Evolutionary conservation across 2,329 filamentous ascomycete genomes (phyloP).

Genomic region (Botrytis sinoallii): DNA sequence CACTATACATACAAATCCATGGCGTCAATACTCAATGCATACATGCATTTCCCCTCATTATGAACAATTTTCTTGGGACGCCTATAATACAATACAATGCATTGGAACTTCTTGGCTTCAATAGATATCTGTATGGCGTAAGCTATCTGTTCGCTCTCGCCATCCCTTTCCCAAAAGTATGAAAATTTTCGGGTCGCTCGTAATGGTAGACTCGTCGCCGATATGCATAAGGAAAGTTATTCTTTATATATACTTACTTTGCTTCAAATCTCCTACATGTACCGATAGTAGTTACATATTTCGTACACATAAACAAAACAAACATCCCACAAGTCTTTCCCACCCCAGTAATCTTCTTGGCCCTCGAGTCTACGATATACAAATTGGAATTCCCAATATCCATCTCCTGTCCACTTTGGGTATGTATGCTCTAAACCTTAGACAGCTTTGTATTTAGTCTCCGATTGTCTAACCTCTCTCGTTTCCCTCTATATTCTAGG

Average conservation of each 20-base stretch:
- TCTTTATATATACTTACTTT: fast-evolving
- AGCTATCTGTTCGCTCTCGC: not conserved
- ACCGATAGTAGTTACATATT: no score
- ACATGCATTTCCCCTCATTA: not conserved
- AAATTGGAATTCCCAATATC: not conserved
- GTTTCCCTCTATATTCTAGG: not conserved
- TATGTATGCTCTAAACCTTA: no score
- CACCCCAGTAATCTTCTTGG: not conserved
- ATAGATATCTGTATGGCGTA: not conserved
- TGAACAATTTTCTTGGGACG: not conserved
- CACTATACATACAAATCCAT: not conserved
- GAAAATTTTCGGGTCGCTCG: not conserved
- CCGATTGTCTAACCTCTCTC: not conserved
- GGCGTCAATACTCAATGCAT: not conserved
- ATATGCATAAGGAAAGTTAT: not conserved
- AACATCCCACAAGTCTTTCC: not conserved
- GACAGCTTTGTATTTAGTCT: not conserved
- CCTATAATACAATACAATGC: not conserved
- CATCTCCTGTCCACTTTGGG: not conserved
- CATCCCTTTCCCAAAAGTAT: not conserved
- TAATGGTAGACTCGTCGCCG: not conserved
- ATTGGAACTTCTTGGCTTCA: not conserved
- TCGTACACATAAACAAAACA: not conserved
- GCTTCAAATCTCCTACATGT: not conserved
- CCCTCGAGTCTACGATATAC: not conserved